Conservation (phyloP, 2,329 filamentous ascomycete species). For the Hirsutella minnesotensis region DNA sequence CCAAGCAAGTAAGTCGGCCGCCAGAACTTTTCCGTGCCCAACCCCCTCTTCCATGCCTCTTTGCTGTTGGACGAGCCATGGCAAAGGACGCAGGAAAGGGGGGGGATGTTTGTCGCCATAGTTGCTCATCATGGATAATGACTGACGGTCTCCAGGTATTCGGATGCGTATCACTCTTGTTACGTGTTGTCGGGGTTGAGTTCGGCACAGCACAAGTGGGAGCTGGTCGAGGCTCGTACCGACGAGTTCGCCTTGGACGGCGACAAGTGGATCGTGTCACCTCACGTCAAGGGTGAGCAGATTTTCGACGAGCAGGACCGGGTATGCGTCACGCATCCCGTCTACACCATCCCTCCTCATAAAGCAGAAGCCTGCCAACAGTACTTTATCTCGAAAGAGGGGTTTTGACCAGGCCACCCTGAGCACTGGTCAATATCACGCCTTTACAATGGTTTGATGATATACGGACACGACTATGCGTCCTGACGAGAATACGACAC, state of each 20-base stretch:
- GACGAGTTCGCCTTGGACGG: constrained; percentile 20
- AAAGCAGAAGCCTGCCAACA: constrained; percentile 51
- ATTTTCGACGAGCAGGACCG: constrained; percentile 62
- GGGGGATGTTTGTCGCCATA: background rate
- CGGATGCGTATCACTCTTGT: constrained; percentile 87
- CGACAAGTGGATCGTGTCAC: constrained; percentile 34
- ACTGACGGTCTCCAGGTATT: constrained; percentile 28
- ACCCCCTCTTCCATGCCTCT: background rate
- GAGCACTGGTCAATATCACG: too few species aligned
- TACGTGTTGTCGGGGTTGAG: constrained; percentile 84
- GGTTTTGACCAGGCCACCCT: constrained; percentile 37
- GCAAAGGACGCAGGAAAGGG: background rate
- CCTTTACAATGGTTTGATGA: too few species aligned
- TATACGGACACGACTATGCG: background rate
- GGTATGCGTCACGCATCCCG: constrained; percentile 62
- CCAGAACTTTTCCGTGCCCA: too few species aligned
- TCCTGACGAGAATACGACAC: too few species aligned
- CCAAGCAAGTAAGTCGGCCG: constrained; percentile 65
- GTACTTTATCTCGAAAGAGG: constrained; percentile 50
- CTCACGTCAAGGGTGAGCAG: constrained; percentile 41
- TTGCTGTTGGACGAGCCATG: background rate
- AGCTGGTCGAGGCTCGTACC: constrained; percentile 23
- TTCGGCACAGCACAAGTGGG: constrained; percentile 62
- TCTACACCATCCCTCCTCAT: constrained; percentile 71
- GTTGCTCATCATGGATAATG: background rate